Percentiles rank a stretch among this genome's conserved stretches.
Evolutionary conservation across 495 filamentous ascomycete species (phyloP).

Genomic region (Podospora fimiseda): DNA sequence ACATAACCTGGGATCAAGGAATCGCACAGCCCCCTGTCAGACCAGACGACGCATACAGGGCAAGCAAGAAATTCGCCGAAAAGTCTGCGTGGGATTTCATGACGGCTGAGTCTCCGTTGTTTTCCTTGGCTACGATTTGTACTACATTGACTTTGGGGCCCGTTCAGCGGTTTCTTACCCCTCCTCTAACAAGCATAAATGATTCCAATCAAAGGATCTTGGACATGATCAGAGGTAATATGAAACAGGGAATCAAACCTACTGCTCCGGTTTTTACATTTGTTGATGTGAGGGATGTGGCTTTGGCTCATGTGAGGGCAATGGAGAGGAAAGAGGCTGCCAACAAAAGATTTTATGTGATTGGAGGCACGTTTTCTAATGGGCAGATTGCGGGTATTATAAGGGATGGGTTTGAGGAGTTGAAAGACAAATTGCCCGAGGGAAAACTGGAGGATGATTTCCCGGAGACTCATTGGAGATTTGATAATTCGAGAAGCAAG

Average conservation of each 20-base stretch:
- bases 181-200: constrained; percentile 29
- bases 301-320: constrained; percentile 35
- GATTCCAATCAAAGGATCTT: constrained; percentile 42
- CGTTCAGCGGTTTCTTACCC: constrained; percentile 27
- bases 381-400: constrained; percentile 32
- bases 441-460: constrained; percentile 27
- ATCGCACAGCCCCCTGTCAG: constrained; percentile 10
- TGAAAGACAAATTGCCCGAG: constrained; percentile 25
- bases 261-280: constrained; percentile 42
- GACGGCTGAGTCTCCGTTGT: constrained; percentile 23
- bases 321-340: constrained; percentile 33
- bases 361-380: constrained; percentile 38
- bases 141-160: constrained; percentile 43
- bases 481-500: constrained; percentile 30
- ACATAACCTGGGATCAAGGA: constrained; percentile 32
- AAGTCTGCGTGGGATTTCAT: constrained; percentile 41
- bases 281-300: constrained; percentile 47
- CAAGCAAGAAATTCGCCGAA: constrained; percentile 43
- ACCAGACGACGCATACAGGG: constrained; percentile 29
- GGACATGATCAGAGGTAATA: constrained; percentile 32
- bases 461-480: constrained; percentile 30
- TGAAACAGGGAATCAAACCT: constrained; percentile 22
- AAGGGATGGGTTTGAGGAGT: constrained; percentile 15
- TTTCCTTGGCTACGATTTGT: constrained; percentile 40
- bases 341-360: constrained; percentile 40